Evolutionary conservation across 805 yeast species (phyloP).

Genomic region (Metschnikowia anglica): DNA sequence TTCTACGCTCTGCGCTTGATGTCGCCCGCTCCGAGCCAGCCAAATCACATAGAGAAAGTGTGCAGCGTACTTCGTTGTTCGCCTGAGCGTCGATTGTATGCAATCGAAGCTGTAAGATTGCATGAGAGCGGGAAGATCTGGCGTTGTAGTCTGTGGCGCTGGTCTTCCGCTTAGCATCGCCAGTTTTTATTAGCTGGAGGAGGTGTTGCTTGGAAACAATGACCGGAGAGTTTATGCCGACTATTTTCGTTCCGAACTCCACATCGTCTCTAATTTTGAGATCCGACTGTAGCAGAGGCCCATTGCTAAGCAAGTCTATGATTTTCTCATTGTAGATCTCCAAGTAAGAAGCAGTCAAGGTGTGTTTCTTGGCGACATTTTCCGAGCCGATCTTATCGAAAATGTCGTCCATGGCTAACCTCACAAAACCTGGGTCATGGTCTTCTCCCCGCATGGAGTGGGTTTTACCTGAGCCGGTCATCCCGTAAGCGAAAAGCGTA

Average conservation of each 20-base stretch:
- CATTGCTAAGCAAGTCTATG: slow-evolving; percentile 49
- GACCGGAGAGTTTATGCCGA: slow-evolving; percentile 65
- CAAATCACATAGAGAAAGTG: slow-evolving; percentile 85
- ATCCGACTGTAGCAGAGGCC: slow-evolving; percentile 40
- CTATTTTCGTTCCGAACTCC: slow-evolving; percentile 65
- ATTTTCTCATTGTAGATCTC: slow-evolving; percentile 88
- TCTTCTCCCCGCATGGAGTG: slow-evolving; percentile 77
- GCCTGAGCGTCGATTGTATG: slow-evolving; percentile 41
- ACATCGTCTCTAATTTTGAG: slow-evolving; percentile 78
- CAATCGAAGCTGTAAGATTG: slow-evolving; percentile 72
- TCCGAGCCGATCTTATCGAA: slow-evolving; percentile 43
- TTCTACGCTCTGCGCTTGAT: slow-evolving; percentile 71
- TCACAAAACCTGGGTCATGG: slow-evolving; percentile 67
- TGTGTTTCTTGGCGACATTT: slow-evolving; percentile 32
- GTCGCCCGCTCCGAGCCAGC: slow-evolving; percentile 93
- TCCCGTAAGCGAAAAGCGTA: slow-evolving; percentile 90
- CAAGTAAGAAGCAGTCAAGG: slow-evolving; percentile 65
- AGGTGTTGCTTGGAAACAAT: slow-evolving; percentile 62
- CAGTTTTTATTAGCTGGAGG: slow-evolving; percentile 56
- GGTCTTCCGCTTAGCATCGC: slow-evolving; percentile 74
- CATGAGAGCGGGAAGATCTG: slow-evolving; percentile 88
- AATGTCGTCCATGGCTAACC: slow-evolving; percentile 60
- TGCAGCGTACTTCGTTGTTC: slow-evolving; percentile 47
- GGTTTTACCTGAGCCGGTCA: slow-evolving; percentile 93
- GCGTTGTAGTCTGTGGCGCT: slow-evolving; percentile 89